Conservation (phyloP, 345 rosid genomes). For the Triadica sebifera region DNA sequence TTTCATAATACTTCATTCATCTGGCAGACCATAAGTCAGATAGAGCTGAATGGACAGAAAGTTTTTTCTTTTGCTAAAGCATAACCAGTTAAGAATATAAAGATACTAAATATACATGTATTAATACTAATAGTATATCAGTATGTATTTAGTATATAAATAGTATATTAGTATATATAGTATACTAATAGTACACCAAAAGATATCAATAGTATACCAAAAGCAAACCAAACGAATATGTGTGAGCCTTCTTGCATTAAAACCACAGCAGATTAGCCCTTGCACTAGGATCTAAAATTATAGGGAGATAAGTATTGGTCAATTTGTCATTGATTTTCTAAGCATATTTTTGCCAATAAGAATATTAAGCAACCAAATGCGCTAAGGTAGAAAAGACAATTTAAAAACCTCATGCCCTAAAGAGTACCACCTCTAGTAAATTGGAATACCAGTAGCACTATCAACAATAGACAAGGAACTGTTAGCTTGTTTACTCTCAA, state of each 20-base stretch:
- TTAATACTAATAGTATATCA: no score
- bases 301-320: neutral
- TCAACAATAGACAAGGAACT: neutral
- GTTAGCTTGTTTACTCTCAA: neutral
- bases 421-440: neutral
- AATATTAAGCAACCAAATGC: neutral
- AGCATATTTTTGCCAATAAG: neutral
- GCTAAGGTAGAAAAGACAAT: neutral
- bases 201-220: no score
- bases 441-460: neutral
- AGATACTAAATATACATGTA: no score
- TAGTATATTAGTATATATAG: no score
- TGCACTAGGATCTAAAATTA: constrained; percentile 77
- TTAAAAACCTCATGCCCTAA: neutral
- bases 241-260: constrained; percentile 97
- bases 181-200: no score
- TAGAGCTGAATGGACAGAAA: no score
- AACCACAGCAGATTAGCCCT: constrained; percentile 92
- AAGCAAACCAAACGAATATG: no score
- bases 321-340: neutral
- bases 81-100: no score
- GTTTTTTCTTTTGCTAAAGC: no score
- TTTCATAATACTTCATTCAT: no score
- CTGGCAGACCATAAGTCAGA: no score
- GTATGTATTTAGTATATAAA: no score